Conservation (phyloP, 495 filamentous ascomycete genomes). For the Bacidia gigantensis region DNA sequence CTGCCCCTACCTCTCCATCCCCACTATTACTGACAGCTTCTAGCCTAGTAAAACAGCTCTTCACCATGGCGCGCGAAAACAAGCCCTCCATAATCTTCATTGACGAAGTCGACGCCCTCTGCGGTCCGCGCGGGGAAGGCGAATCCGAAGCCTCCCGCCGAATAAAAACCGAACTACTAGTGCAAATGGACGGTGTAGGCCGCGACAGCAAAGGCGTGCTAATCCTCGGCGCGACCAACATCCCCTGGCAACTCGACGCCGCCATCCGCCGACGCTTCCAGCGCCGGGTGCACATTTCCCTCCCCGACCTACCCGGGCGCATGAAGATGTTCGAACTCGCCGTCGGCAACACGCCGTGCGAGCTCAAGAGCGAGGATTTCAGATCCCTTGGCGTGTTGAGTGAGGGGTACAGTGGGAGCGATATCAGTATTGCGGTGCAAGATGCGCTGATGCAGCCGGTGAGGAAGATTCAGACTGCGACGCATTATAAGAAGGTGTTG, state of each 20-base stretch:
- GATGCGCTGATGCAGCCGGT: constrained; percentile 97
- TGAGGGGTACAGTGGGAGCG: constrained; percentile 88
- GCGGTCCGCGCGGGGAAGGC: constrained; percentile 90
- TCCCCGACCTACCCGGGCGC: constrained; percentile 77
- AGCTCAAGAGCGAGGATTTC: constrained; percentile 66
- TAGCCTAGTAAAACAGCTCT: constrained; percentile 92
- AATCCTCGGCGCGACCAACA: constrained; percentile 94
- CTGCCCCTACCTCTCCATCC: not conserved
- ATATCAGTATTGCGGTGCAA: constrained; percentile 94
- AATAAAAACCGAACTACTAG: constrained; percentile 96
- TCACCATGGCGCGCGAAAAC: constrained; percentile 96
- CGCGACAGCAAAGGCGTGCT: constrained; percentile 87
- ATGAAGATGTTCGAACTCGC: constrained; percentile 96
- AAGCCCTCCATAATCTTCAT: constrained; percentile 99
- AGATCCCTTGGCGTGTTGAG: constrained; percentile 63
- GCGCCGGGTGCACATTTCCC: constrained; percentile 81
- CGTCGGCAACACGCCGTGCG: constrained; percentile 80
- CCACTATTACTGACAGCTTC: not conserved
- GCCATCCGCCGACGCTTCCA: constrained; percentile 96
- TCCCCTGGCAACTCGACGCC: constrained; percentile 98
- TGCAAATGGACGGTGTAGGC: constrained; percentile 98
- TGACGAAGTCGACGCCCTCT: constrained; percentile 95
- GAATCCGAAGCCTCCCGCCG: constrained; percentile 93
- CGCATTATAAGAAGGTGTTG: constrained; percentile 85
- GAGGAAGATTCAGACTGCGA: constrained; percentile 92